These are phyloP conservation scores for Harringtonia lauricola DNA, from an alignment of 2,329 filamentous ascomycete species.

Conservation along the genomic window DNA sequence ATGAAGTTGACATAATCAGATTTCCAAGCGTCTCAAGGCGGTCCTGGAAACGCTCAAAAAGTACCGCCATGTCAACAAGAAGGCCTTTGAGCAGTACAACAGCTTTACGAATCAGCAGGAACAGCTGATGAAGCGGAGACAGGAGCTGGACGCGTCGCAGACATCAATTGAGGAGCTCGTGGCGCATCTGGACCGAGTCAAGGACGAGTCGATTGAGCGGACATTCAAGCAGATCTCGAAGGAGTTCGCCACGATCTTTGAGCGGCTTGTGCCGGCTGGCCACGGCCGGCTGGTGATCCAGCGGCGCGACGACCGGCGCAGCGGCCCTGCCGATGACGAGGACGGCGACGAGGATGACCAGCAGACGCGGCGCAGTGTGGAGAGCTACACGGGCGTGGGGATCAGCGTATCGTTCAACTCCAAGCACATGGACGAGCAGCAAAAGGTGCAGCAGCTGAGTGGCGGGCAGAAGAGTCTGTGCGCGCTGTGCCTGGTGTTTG, in stretches of 20 bases:
- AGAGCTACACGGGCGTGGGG: slow-evolving; percentile 92
- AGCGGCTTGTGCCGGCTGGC: slow-evolving; percentile 87
- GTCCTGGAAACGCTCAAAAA: slow-evolving; percentile 91
- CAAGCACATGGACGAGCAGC: slow-evolving; percentile 89
- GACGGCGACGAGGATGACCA: slow-evolving; percentile 54
- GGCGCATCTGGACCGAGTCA: slow-evolving; percentile 81
- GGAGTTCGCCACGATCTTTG: slow-evolving; percentile 88
- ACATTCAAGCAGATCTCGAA: slow-evolving; percentile 97
- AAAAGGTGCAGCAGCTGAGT: slow-evolving; percentile 92
- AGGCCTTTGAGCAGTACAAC: slow-evolving; percentile 98
- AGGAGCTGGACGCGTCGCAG: slow-evolving; percentile 79
- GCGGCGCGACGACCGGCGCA: slow-evolving; percentile 66
- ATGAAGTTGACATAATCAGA: no score
- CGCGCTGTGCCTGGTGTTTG: slow-evolving; percentile 94
- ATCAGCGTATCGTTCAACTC: slow-evolving; percentile 98
- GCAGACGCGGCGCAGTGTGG: slow-evolving; percentile 39
- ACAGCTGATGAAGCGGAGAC: slow-evolving; percentile 69
- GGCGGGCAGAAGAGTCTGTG: slow-evolving; percentile 98
- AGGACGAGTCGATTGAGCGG: slow-evolving; percentile 95
- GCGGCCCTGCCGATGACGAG: slow-evolving; percentile 48
- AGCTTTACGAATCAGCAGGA: slow-evolving; percentile 92
- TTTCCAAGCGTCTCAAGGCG: slow-evolving; percentile 65
- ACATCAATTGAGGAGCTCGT: slow-evolving; percentile 86
- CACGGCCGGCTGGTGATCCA: slow-evolving; percentile 89
- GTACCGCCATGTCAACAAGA: slow-evolving; percentile 97